Percentiles rank a stretch among this genome's conserved stretches.
These are phyloP conservation scores for Quercus tomentella DNA, from an alignment of 331 rosid genomes.

Conservation along the genomic window DNA sequence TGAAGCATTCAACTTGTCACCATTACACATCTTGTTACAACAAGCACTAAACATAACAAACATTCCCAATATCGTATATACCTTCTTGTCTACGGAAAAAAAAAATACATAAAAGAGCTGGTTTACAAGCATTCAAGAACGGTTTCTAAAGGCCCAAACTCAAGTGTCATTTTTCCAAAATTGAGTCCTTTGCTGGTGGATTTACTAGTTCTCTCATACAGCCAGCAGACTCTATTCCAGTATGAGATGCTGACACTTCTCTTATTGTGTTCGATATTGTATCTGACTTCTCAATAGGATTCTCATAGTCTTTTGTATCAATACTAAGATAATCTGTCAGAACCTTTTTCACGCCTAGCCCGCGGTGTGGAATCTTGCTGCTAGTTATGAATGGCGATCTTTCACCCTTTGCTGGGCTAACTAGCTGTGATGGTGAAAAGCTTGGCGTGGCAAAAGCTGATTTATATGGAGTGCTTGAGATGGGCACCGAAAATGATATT, in stretches of 20 bases:
- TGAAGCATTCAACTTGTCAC: conserved; percentile 13
- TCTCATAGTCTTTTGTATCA: conserved; percentile 34
- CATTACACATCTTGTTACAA: conserved; percentile 10
- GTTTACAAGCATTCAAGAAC: background rate
- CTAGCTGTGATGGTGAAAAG: conserved; percentile 56
- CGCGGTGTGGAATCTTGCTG: conserved; percentile 44
- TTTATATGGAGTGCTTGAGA: conserved; percentile 69
- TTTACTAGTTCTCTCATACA: conserved; percentile 25
- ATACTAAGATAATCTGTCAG: conserved; percentile 77
- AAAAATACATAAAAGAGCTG: background rate
- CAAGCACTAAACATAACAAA: background rate
- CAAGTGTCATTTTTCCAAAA: conserved; percentile 13
- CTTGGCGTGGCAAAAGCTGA: conserved; percentile 67
- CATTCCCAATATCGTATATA: conserved; percentile 2
- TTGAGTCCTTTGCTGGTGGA: conserved; percentile 19
- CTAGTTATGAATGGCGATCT: conserved; percentile 46
- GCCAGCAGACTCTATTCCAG: conserved; percentile 31
- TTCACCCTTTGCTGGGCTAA: conserved; percentile 47
- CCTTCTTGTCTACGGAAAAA: background rate
- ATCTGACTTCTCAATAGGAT: conserved; percentile 31
- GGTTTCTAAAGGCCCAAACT: conserved; percentile 7
- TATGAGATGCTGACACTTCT: conserved; percentile 33
- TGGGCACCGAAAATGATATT: conserved; percentile 44
- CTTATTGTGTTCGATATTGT: conserved; percentile 21
- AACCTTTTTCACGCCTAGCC: conserved; percentile 62